Evolutionary conservation across 495 filamentous ascomycete species (phyloP).

Genomic region (Podospora anserina): DNA sequence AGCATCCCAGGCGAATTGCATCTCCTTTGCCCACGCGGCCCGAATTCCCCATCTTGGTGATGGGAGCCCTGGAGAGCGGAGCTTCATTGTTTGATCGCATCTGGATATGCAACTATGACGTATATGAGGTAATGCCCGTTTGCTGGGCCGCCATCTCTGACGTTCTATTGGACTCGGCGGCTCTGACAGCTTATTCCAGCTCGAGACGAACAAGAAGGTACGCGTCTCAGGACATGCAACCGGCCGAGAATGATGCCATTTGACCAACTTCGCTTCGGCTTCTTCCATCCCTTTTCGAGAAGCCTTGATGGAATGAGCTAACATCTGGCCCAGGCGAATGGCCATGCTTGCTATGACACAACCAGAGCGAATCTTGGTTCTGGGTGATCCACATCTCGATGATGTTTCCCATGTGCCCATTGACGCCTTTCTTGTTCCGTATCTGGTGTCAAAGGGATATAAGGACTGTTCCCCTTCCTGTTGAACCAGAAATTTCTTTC

Average conservation of each 20-base stretch:
- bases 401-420: background rate
- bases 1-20: background rate
- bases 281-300: background rate
- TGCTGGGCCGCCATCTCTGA: background rate
- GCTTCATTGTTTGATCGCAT: background rate
- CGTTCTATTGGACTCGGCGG: background rate
- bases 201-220: too few species aligned
- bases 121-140: slow-evolving; percentile 16
- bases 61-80: background rate
- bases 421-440: background rate
- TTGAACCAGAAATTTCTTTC: background rate
- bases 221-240: background rate
- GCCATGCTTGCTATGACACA: background rate
- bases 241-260: slow-evolving; percentile 6
- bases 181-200: background rate
- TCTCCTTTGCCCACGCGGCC: background rate
- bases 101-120: slow-evolving; percentile 12
- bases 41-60: background rate
- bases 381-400: background rate
- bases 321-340: background rate
- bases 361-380: background rate
- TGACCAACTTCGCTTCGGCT: background rate
- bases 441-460: slow-evolving; percentile 10
- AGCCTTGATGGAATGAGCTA: background rate
- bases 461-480: slow-evolving; percentile 3